A percentile compares a stretch with the other conserved stretches of the same genome.
phyloP scores from a whole-genome alignment of 805 yeast species.

The Cyberlindnera lachancei region DNA sequence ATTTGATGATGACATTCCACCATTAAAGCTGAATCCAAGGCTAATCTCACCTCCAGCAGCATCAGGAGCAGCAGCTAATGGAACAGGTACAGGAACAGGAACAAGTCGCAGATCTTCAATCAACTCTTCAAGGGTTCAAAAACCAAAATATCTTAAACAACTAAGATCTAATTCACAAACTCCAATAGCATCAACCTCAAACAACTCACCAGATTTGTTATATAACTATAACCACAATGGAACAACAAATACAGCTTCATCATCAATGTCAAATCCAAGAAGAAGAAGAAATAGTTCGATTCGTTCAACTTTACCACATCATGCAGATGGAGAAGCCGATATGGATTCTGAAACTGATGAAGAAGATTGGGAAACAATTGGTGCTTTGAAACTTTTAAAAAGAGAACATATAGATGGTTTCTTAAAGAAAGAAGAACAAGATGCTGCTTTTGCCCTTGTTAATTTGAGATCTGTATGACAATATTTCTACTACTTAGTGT shows the following conservation, averaged over 20 bases:
- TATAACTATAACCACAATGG: constrained; percentile 8
- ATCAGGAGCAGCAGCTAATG: neutral
- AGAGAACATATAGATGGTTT: constrained; percentile 7
- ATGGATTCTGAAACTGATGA: constrained; percentile 70
- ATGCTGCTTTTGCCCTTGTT: constrained; percentile 62
- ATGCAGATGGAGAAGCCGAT: constrained; percentile 11
- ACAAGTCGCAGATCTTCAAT: constrained; percentile 9
- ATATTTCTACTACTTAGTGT: neutral
- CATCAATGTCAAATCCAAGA: neutral
- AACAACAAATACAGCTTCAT: neutral
- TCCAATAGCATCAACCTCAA: too few relatives aligned
- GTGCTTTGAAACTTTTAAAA: constrained; percentile 59
- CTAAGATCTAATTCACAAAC: constrained; percentile 29
- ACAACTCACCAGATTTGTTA: constrained; percentile 25
- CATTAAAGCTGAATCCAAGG: constrained; percentile 19
- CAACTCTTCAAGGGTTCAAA: constrained; percentile 18
- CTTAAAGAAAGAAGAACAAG: constrained; percentile 32
- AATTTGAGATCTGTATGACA: constrained; percentile 34
- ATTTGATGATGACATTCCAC: constrained; percentile 31
- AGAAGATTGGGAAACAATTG: constrained; percentile 93
- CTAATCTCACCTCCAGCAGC: constrained; percentile 15
- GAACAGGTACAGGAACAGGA: neutral
- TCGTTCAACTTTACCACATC: constrained; percentile 36
- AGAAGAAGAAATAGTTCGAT: constrained; percentile 24
- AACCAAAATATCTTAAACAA: constrained; percentile 18